These are phyloP conservation scores for Camellia lanceoleosa DNA, from an alignment of 148 eudicot species.

Conservation along the genomic window DNA sequence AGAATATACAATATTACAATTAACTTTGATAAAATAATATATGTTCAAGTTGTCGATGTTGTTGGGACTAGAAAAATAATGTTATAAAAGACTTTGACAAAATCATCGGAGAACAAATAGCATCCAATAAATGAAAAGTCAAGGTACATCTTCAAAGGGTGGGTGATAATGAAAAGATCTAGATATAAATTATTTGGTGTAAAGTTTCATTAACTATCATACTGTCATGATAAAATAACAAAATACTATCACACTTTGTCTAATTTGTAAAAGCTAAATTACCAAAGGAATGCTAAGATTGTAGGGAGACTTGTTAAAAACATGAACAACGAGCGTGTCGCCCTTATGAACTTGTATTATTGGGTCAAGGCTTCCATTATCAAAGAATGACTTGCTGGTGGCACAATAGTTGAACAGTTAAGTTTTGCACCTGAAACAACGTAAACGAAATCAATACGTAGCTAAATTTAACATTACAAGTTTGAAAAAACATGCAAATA, in stretches of 20 bases:
- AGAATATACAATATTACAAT: too few species aligned
- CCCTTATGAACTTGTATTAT: slow-evolving; percentile 45
- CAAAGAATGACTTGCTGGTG: slow-evolving; percentile 30
- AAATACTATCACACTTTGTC: too few species aligned
- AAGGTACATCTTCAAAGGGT: too few species aligned
- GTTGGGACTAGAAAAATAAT: too few species aligned
- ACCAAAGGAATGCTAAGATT: slow-evolving; percentile 65
- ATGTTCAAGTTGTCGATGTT: too few species aligned
- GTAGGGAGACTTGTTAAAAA: slow-evolving; percentile 50
- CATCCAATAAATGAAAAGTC: too few species aligned
- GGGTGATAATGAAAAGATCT: too few species aligned
- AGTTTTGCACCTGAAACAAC: slow-evolving; percentile 36
- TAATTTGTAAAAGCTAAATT: neutral
- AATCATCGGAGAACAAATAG: too few species aligned
- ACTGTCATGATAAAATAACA: too few species aligned
- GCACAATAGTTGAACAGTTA: slow-evolving; percentile 43
- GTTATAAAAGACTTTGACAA: neutral
- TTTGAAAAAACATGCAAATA: neutral
- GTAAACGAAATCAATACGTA: neutral
- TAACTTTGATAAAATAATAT: too few species aligned
- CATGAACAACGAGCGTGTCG: slow-evolving; percentile 54
- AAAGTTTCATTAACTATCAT: neutral
- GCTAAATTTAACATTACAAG: neutral
- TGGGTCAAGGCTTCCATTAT: slow-evolving; percentile 58
- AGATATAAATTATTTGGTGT: neutral